Percentiles rank a stretch among this genome's conserved stretches.
phyloP scores from a whole-genome alignment of 1,284 basidiomycete species.

The Mycena citricolor region DNA sequence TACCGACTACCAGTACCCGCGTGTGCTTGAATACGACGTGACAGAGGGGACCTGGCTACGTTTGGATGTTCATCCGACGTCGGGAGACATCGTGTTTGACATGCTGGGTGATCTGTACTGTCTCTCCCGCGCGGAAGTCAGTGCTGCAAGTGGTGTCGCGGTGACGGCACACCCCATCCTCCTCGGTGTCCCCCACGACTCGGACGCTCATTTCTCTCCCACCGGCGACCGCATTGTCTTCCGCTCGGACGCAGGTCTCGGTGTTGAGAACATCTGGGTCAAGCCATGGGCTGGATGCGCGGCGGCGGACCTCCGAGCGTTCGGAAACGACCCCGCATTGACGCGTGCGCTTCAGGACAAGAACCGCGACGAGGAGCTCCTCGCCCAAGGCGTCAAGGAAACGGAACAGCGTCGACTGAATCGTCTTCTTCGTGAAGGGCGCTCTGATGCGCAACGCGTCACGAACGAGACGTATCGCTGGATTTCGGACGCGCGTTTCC shows the following conservation, averaged over 20 bases:
- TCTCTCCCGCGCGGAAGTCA: slow-evolving; percentile 41
- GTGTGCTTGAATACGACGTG: slow-evolving; percentile 64
- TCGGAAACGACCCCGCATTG: slow-evolving; percentile 29
- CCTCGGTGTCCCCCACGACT: slow-evolving; percentile 63
- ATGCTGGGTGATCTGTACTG: slow-evolving; percentile 76
- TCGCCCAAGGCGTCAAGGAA: slow-evolving; percentile 52
- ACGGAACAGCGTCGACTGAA: slow-evolving; percentile 44
- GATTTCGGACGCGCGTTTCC: slow-evolving; percentile 67
- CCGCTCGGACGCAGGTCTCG: slow-evolving; percentile 68
- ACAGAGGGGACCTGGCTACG: slow-evolving; percentile 72
- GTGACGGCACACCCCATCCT: slow-evolving; percentile 51
- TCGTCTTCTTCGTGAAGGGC: slow-evolving; percentile 59
- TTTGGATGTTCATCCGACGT: slow-evolving; percentile 64
- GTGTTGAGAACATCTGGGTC: slow-evolving; percentile 74
- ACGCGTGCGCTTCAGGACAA: slow-evolving; percentile 36
- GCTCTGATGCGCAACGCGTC: slow-evolving; percentile 53
- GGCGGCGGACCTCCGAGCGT: slow-evolving; percentile 51
- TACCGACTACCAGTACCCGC: slow-evolving; percentile 69
- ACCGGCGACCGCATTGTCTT: slow-evolving; percentile 60
- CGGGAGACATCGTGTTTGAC: slow-evolving; percentile 72
- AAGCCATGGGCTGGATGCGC: slow-evolving; percentile 62
- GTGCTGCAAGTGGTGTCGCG: slow-evolving; percentile 27
- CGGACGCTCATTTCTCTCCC: slow-evolving; percentile 72
- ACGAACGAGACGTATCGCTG: slow-evolving; percentile 74
- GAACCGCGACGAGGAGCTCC: slow-evolving; percentile 46